These are phyloP conservation scores for Endotrypanum monterogeii DNA, from an alignment of 208 protist genomes.

Conservation along the genomic window DNA sequence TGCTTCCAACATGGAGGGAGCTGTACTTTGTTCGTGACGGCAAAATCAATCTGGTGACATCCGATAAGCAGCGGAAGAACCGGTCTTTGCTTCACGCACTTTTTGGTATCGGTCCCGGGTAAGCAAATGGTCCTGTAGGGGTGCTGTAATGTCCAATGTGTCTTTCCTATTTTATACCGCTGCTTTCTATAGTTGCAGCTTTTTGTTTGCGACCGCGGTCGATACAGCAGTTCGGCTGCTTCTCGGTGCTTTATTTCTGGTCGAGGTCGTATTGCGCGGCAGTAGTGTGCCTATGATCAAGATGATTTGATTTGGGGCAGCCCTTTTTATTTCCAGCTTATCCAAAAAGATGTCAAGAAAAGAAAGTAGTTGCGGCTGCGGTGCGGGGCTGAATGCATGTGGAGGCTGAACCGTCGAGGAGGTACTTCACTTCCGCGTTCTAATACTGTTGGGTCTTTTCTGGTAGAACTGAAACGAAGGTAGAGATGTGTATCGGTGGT, in stretches of 20 bases:
- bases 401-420: too few species aligned
- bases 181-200: not conserved
- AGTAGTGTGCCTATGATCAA: too few species aligned
- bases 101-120: constrained; percentile 17
- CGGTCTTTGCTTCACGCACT: constrained; percentile 37
- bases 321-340: too few species aligned
- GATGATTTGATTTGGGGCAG: too few species aligned
- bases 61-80: constrained; percentile 63
- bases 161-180: not conserved
- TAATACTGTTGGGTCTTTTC: too few species aligned
- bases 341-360: too few species aligned
- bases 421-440: too few species aligned
- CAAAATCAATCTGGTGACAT: constrained; percentile 75
- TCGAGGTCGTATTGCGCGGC: too few species aligned
- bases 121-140: not conserved
- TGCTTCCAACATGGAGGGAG: constrained; percentile 76
- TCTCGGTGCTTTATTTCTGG: not conserved
- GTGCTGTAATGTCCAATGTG: not conserved
- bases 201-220: not conserved
- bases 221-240: not conserved
- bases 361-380: too few species aligned
- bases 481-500: too few species aligned
- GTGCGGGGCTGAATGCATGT: too few species aligned
- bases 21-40: constrained; percentile 86
- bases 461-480: too few species aligned